phyloP scores from a whole-genome alignment of 805 yeast species.

The Zygosaccharomyces bailii region DNA sequence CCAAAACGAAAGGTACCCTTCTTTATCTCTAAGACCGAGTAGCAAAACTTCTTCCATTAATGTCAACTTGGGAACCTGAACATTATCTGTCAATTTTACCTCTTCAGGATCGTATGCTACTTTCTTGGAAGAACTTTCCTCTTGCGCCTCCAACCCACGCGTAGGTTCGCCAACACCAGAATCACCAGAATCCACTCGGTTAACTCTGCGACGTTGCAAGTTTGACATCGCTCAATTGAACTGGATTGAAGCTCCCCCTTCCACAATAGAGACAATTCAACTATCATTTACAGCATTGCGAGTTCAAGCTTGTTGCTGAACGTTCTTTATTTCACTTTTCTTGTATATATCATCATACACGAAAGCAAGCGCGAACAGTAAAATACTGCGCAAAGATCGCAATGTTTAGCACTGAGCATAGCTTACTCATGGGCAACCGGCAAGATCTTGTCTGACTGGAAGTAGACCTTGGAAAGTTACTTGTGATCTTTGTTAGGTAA shows the following conservation, averaged over 20 bases:
- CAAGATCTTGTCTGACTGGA: too few species aligned
- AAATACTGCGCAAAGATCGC: neutral
- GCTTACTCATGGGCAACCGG: too few species aligned
- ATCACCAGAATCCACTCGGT: conserved; percentile 34
- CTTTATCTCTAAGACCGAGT: conserved; percentile 91
- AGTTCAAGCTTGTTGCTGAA: neutral
- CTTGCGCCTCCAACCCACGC: conserved; percentile 22
- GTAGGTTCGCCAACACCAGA: conserved; percentile 7
- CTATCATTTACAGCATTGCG: neutral
- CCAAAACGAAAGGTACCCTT: conserved; percentile 96
- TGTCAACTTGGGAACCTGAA: conserved; percentile 68
- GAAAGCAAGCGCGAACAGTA: neutral
- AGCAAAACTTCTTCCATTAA: conserved; percentile 94
- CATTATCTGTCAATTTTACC: conserved; percentile 37
- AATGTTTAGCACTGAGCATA: neutral
- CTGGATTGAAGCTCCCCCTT: conserved; percentile 1
- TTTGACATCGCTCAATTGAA: conserved; percentile 43
- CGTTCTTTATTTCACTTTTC: neutral
- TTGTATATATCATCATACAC: conserved; percentile 1
- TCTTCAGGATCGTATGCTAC: conserved; percentile 78
- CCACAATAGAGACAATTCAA: neutral
- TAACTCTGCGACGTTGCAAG: conserved; percentile 76
- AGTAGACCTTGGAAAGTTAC: neutral
- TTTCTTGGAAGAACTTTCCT: conserved; percentile 47
- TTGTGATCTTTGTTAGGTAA: too few species aligned